These are phyloP conservation scores for Puccinia polysora DNA, from an alignment of 1,284 basidiomycete species.

Conservation along the genomic window DNA sequence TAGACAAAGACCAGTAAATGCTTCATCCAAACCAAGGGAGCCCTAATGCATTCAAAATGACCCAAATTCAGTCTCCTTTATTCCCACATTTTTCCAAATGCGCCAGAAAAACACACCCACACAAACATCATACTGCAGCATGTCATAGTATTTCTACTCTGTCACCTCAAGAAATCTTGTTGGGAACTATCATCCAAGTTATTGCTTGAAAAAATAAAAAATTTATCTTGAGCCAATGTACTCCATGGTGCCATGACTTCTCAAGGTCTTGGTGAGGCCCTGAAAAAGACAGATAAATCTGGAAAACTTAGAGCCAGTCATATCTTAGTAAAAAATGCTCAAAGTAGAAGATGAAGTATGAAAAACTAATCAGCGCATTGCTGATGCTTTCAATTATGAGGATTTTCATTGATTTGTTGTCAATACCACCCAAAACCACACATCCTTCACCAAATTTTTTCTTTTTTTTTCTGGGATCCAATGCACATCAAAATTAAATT, in stretches of 20 bases:
- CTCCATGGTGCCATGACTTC: conserved; percentile 33
- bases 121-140: too few species aligned
- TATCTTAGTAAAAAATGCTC: conserved; percentile 85
- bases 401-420: not conserved
- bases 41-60: not conserved
- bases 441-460: too few species aligned
- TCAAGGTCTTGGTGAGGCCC: conserved; percentile 45
- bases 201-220: conserved; percentile 48
- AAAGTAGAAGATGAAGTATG: conserved; percentile 70
- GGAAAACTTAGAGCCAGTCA: conserved; percentile 73
- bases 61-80: not conserved
- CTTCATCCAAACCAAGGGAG: not conserved
- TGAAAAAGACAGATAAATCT: not conserved
- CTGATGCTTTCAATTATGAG: conserved; percentile 1
- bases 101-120: too few species aligned
- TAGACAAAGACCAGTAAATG: conserved; percentile 19
- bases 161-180: too few species aligned
- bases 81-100: too few species aligned
- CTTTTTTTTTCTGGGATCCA: too few species aligned
- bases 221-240: conserved; percentile 50
- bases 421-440: too few species aligned
- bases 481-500: too few species aligned
- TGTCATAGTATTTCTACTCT: too few species aligned
- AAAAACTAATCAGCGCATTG: not conserved
- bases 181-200: too few species aligned